These are phyloP conservation scores for Trichosanthes truncata DNA, from an alignment of 306 rosid species.

Conservation along the genomic window DNA sequence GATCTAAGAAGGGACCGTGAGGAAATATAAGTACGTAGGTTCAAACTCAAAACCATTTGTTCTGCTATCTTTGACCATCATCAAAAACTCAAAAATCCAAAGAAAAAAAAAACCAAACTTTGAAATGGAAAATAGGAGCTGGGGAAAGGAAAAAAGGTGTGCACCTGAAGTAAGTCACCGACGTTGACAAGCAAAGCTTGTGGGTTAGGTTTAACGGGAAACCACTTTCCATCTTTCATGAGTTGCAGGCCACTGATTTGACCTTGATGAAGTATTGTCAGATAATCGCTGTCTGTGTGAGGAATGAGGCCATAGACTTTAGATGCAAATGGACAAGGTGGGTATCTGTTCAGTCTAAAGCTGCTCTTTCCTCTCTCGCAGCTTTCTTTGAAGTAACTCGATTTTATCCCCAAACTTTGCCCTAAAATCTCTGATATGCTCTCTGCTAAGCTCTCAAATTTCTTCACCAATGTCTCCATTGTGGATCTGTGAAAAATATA, in stretches of 20 bases:
- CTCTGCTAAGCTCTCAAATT: slow-evolving; percentile 25
- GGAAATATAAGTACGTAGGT: too few relatives aligned
- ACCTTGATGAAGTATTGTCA: slow-evolving; percentile 34
- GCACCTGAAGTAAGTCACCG: slow-evolving; percentile 75
- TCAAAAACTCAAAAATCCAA: neutral
- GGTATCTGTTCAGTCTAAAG: slow-evolving; percentile 58
- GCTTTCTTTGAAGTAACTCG: slow-evolving; percentile 34
- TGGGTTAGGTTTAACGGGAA: slow-evolving; percentile 37
- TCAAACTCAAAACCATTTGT: too few relatives aligned
- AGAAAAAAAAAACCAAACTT: too few relatives aligned
- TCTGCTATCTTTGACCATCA: too few relatives aligned
- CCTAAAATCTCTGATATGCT: slow-evolving; percentile 42
- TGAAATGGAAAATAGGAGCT: too few relatives aligned
- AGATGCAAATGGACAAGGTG: slow-evolving; percentile 49
- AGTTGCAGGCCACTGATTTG: slow-evolving; percentile 40
- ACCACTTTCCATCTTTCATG: slow-evolving; percentile 37
- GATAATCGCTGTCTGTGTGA: slow-evolving; percentile 50
- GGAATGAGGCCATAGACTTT: slow-evolving; percentile 44
- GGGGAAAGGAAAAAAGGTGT: neutral
- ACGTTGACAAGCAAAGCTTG: slow-evolving; percentile 28
- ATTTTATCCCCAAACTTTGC: slow-evolving; percentile 29
- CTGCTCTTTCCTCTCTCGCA: slow-evolving; percentile 34
- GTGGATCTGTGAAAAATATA: slow-evolving; percentile 17
- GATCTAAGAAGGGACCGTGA: too few relatives aligned
- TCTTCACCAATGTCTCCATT: slow-evolving; percentile 29